Evolutionary conservation across 371 early-diverging fungal species (phyloP).

Genomic region (Catenaria anguillulae): DNA sequence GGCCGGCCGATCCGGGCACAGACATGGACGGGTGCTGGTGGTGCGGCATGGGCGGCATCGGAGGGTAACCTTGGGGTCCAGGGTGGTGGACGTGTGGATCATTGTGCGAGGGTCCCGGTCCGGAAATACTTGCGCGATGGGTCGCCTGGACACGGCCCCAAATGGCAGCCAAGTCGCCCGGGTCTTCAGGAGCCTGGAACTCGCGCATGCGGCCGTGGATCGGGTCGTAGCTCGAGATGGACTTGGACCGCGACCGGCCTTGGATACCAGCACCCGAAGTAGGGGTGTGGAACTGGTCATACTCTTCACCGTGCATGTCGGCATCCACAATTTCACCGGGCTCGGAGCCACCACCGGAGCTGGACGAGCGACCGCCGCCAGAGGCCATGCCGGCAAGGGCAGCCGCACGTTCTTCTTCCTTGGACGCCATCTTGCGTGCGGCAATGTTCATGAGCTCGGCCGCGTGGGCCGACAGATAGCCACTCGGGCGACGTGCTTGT

Average conservation of each 20-base stretch:
- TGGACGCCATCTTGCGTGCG: slow-evolving; percentile 1
- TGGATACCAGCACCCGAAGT: no score
- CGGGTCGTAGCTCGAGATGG: slow-evolving; percentile 4
- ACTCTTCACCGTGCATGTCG: background rate
- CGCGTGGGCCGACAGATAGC: background rate
- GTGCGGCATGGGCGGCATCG: no score
- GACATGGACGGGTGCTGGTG: no score
- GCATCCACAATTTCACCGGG: background rate
- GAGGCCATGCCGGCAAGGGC: background rate
- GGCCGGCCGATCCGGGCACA: background rate
- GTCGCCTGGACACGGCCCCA: slow-evolving; percentile 2
- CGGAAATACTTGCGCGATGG: background rate
- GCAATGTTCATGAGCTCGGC: background rate
- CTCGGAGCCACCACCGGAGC: no score
- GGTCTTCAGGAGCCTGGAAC: background rate
- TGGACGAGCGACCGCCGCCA: no score
- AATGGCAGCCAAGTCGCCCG: background rate
- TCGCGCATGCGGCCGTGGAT: background rate
- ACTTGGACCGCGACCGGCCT: background rate
- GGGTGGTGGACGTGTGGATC: no score
- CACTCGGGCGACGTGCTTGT: background rate
- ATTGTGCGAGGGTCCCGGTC: no score
- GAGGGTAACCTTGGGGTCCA: no score
- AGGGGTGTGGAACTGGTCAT: background rate
- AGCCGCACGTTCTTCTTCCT: background rate